phyloP scores from a whole-genome alignment of 2,329 filamentous ascomycete genomes.

The Colletotrichum chlorophyti region DNA sequence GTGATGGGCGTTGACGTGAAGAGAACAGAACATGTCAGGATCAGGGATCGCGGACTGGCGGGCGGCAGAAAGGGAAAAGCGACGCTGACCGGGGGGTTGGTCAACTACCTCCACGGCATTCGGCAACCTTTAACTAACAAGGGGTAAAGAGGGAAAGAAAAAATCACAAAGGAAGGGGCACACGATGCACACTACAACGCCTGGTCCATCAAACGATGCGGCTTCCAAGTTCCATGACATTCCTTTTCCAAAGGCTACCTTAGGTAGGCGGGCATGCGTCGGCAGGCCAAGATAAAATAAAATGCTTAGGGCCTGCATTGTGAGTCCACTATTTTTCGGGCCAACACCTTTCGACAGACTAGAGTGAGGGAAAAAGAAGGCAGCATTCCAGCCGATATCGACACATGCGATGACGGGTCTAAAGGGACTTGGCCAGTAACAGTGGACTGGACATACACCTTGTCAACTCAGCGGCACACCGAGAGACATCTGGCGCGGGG shows the following conservation, averaged over 20 bases:
- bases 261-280: not conserved
- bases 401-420: constrained; percentile 23
- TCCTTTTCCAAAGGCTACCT: constrained; percentile 8
- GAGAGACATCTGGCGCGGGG: constrained; percentile 3
- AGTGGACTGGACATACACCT: constrained; percentile 11
- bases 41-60: constrained; percentile 19
- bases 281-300: constrained; percentile 1
- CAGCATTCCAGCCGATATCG: not conserved
- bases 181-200: not conserved
- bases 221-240: constrained; percentile 14
- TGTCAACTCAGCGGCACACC: constrained; percentile 15
- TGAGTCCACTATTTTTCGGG: constrained; percentile 3
- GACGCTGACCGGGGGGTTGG: constrained; percentile 32
- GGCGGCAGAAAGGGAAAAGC: constrained; percentile 29
- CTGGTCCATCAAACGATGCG: constrained; percentile 14
- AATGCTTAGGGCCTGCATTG: no score
- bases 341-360: constrained; percentile 5
- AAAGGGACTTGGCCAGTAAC: constrained; percentile 3
- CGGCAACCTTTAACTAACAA: constrained; percentile 11
- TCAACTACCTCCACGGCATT: constrained; percentile 17
- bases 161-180: constrained; percentile 6
- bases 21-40: constrained; percentile 13
- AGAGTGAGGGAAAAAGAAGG: constrained; percentile 8
- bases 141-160: constrained; percentile 2
- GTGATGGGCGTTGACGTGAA: not conserved